phyloP scores from a whole-genome alignment of 2,329 filamentous ascomycete species.

The Zasmidium cellare region DNA sequence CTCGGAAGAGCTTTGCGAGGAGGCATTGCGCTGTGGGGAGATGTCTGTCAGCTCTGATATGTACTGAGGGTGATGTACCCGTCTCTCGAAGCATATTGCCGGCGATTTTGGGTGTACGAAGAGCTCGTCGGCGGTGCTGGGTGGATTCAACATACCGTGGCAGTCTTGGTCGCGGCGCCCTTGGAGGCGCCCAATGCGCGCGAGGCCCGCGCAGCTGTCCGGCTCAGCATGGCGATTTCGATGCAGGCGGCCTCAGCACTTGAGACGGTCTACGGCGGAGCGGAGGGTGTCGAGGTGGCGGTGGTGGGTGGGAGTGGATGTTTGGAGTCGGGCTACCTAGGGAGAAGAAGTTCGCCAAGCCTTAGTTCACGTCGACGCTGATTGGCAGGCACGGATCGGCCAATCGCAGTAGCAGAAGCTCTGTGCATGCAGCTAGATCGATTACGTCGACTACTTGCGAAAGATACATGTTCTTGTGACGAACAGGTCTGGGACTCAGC shows the following conservation, averaged over 20 bases:
- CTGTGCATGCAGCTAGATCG: not conserved
- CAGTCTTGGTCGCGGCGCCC: conserved; percentile 48
- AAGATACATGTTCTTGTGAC: no score
- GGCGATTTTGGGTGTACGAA: not conserved
- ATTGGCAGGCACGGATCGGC: not conserved
- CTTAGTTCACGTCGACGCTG: not conserved
- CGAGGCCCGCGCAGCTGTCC: conserved; percentile 85
- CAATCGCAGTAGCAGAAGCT: not conserved
- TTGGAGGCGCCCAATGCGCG: conserved; percentile 84
- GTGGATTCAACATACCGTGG: conserved; percentile 42
- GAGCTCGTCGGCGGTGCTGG: conserved; percentile 6
- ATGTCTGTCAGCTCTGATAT: conserved; percentile 16
- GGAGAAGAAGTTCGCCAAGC: not conserved
- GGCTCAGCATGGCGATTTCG: conserved; percentile 77
- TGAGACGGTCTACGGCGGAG: conserved; percentile 28
- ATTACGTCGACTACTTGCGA: not conserved
- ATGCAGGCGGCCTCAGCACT: conserved; percentile 33
- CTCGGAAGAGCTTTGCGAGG: conserved; percentile 68
- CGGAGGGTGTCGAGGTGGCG: conserved; percentile 6
- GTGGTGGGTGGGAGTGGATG: conserved; percentile 9
- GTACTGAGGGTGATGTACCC: conserved; percentile 7
- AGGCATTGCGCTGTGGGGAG: conserved; percentile 56
- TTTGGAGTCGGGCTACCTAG: conserved; percentile 8
- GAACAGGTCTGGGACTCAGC: no score
- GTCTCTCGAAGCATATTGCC: not conserved